Percentiles rank a stretch among this genome's conserved stretches.
phyloP scores from a whole-genome alignment of 2,329 filamentous ascomycete species.

The Xylariales sp. region DNA sequence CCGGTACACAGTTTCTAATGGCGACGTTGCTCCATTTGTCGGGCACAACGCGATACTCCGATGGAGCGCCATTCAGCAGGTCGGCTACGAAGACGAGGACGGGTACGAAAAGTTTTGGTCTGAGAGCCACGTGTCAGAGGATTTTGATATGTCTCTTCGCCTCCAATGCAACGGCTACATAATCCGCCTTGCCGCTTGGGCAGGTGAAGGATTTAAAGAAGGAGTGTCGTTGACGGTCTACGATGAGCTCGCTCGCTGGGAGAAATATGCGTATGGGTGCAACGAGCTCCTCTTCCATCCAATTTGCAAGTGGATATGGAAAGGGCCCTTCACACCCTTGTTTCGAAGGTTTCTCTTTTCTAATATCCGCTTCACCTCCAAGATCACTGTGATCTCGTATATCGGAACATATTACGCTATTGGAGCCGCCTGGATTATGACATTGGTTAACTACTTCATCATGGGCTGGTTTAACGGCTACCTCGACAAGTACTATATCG shows the following conservation, averaged over 20 bases:
- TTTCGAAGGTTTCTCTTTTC: constrained; percentile 57
- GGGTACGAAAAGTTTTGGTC: constrained; percentile 69
- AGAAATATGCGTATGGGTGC: constrained; percentile 70
- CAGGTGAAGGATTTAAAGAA: constrained; percentile 67
- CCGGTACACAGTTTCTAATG: constrained; percentile 63
- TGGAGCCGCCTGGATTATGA: constrained; percentile 62
- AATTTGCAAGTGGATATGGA: constrained; percentile 54
- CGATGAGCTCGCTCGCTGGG: constrained; percentile 68
- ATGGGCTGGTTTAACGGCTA: constrained; percentile 67
- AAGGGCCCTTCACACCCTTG: constrained; percentile 61
- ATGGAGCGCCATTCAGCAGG: constrained; percentile 60
- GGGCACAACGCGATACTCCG: constrained; percentile 74
- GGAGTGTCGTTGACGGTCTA: constrained; percentile 71
- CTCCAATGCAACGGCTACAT: constrained; percentile 65
- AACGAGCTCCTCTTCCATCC: constrained; percentile 70
- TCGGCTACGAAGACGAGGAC: constrained; percentile 52
- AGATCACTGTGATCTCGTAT: constrained; percentile 63
- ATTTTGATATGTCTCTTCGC: constrained; percentile 72
- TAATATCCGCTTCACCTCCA: constrained; percentile 60
- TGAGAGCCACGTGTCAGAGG: constrained; percentile 70
- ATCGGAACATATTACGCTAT: constrained; percentile 64
- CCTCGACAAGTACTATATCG: constrained; percentile 63
- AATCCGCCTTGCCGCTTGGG: constrained; percentile 65
- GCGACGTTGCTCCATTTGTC: constrained; percentile 71
- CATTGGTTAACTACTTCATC: constrained; percentile 65